These are phyloP conservation scores for Cinchona pubescens DNA, from an alignment of 257 asterid genomes.

Conservation along the genomic window DNA sequence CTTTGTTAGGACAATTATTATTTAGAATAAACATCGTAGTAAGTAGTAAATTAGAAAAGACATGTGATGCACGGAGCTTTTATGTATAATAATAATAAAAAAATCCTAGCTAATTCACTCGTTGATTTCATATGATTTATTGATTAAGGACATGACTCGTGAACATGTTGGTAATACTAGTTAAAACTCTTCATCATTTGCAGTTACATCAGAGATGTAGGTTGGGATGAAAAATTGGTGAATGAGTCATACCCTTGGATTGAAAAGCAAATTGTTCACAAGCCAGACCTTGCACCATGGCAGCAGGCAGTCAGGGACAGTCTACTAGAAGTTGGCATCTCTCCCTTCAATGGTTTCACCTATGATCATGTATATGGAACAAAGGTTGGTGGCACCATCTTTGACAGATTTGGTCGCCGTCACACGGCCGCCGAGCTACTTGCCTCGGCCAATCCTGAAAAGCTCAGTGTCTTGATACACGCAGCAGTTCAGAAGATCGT, in stretches of 20 bases:
- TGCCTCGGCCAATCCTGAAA: slow-evolving; percentile 60
- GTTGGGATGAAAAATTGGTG: slow-evolving; percentile 88
- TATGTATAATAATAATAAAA: too few species aligned
- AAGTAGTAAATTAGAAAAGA: too few species aligned
- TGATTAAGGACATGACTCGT: neutral
- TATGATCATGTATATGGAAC: slow-evolving; percentile 88
- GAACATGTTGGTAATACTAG: slow-evolving; percentile 9
- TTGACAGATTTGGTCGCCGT: slow-evolving; percentile 81
- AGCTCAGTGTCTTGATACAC: slow-evolving; percentile 61
- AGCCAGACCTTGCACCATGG: slow-evolving; percentile 74
- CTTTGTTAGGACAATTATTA: too few species aligned
- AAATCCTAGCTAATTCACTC: neutral
- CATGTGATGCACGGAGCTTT: too few species aligned
- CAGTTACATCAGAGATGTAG: slow-evolving; percentile 59
- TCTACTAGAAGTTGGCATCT: slow-evolving; percentile 73
- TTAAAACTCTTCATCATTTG: slow-evolving; percentile 24
- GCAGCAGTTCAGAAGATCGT: slow-evolving; percentile 74
- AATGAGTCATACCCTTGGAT: slow-evolving; percentile 90
- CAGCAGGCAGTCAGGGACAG: slow-evolving; percentile 71
- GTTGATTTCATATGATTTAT: neutral
- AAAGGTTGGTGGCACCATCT: slow-evolving; percentile 93
- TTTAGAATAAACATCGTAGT: too few species aligned
- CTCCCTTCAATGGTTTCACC: slow-evolving; percentile 93
- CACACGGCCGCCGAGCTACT: slow-evolving; percentile 93
- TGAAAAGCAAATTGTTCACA: slow-evolving; percentile 81